Conservation (phyloP, 352 stramenopile genomes). For the Pythium utonaiense region DNA sequence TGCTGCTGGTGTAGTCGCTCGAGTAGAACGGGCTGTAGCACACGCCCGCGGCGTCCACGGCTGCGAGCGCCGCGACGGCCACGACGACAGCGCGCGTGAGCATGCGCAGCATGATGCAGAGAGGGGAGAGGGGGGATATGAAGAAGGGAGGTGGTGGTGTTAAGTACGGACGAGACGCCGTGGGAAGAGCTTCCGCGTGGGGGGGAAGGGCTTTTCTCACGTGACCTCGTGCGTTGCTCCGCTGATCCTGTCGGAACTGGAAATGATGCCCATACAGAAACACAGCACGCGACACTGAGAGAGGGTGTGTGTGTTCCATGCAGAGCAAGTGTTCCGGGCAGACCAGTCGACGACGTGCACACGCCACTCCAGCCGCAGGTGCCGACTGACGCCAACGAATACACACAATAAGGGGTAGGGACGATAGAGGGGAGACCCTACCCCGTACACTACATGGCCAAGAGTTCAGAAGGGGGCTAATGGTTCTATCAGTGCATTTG, state of each 20-base stretch:
- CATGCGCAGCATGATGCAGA: constrained; percentile 4
- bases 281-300: neutral
- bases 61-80: neutral
- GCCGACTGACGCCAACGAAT: neutral
- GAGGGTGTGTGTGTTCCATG: too few relatives aligned
- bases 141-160: too few relatives aligned
- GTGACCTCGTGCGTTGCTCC: neutral
- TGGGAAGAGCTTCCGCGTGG: constrained; percentile 7
- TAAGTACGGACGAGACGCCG: constrained; percentile 4
- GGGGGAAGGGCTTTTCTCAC: neutral
- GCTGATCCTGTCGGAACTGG: constrained; percentile 15
- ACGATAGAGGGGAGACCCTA: neutral
- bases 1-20: constrained; percentile 10
- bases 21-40: constrained; percentile 68
- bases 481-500: neutral
- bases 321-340: neutral
- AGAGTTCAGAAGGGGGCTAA: neutral
- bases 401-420: constrained; percentile 6
- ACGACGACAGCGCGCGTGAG: neutral
- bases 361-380: too few relatives aligned
- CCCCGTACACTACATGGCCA: neutral
- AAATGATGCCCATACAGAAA: constrained; percentile 7
- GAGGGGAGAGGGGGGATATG: neutral
- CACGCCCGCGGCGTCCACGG: constrained; percentile 25
- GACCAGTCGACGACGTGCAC: constrained; percentile 1